Evolutionary conservation across 2,329 filamentous ascomycete species (phyloP).

Genomic region (Exophiala dermatitidis): DNA sequence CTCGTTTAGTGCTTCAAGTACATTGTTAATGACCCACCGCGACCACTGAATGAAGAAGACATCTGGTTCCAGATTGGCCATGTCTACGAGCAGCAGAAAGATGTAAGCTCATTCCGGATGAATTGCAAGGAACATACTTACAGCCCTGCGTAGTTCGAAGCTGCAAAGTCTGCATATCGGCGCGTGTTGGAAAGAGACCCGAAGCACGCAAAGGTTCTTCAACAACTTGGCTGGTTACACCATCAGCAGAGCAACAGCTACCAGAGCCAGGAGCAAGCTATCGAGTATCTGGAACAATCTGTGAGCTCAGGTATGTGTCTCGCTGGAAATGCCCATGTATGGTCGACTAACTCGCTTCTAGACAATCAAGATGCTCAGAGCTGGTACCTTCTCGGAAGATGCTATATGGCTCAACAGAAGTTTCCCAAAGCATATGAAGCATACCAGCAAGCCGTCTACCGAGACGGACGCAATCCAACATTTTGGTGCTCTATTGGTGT

Average conservation of each 20-base stretch:
- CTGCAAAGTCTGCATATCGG: conserved; percentile 84
- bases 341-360: conserved; percentile 32
- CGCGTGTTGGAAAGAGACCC: conserved; percentile 91
- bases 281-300: conserved; percentile 95
- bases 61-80: conserved; percentile 99
- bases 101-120: conserved; percentile 57
- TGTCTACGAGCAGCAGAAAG: conserved; percentile 97
- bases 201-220: conserved; percentile 93
- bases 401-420: conserved; percentile 99
- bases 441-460: conserved; percentile 97
- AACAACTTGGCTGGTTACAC: conserved; percentile 95
- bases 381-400: conserved; percentile 95
- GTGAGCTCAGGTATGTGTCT: conserved; percentile 72
- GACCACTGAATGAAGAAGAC: conserved; percentile 89
- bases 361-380: conserved; percentile 94
- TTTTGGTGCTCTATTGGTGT: conserved; percentile 99
- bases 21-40: conserved; percentile 86
- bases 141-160: conserved; percentile 64
- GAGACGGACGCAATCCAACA: conserved; percentile 92
- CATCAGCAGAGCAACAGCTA: conserved; percentile 93
- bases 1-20: conserved; percentile 82
- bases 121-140: conserved; percentile 25
- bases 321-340: not conserved
- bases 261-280: conserved; percentile 87
- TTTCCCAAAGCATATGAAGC: conserved; percentile 98